Conservation (phyloP, 495 filamentous ascomycete species). For the Platismatia glauca region DNA sequence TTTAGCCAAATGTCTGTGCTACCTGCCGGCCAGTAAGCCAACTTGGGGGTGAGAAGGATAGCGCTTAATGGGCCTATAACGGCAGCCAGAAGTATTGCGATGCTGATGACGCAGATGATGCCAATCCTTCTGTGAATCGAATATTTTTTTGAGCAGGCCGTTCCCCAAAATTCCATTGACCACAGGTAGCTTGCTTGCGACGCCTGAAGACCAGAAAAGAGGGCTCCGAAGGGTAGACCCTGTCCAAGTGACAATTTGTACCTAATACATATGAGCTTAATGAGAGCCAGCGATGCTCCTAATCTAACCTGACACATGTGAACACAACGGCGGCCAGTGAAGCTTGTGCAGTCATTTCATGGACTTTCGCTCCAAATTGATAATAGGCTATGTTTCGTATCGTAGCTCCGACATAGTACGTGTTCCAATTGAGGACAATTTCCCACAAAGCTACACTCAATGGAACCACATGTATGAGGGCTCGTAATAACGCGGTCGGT, state of each 20-base stretch:
- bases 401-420: slow-evolving; percentile 15
- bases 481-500: slow-evolving; percentile 9
- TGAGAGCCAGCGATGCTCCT: too few species aligned
- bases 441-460: slow-evolving; percentile 16
- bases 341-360: slow-evolving; percentile 25
- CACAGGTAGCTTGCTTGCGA: slow-evolving; percentile 23
- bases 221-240: slow-evolving; percentile 19
- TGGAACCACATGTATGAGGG: slow-evolving; percentile 15
- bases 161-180: slow-evolving; percentile 26
- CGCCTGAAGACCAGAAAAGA: slow-evolving; percentile 24
- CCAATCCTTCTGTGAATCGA: background rate
- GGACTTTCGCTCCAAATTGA: slow-evolving; percentile 24
- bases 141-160: background rate
- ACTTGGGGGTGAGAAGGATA: slow-evolving; percentile 20
- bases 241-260: slow-evolving; percentile 11
- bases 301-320: too few species aligned
- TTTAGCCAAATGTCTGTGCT: slow-evolving; percentile 26
- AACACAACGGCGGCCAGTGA: slow-evolving; percentile 25
- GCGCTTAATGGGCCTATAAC: slow-evolving; percentile 24
- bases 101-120: background rate
- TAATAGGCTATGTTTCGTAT: slow-evolving; percentile 18
- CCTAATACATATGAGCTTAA: too few species aligned
- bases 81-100: slow-evolving; percentile 14
- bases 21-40: slow-evolving; percentile 24
- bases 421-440: slow-evolving; percentile 19